Evolutionary conservation across 192 early-diverging fungal species (phyloP).

Genomic region (Rhizoclosmatium sp.): DNA sequence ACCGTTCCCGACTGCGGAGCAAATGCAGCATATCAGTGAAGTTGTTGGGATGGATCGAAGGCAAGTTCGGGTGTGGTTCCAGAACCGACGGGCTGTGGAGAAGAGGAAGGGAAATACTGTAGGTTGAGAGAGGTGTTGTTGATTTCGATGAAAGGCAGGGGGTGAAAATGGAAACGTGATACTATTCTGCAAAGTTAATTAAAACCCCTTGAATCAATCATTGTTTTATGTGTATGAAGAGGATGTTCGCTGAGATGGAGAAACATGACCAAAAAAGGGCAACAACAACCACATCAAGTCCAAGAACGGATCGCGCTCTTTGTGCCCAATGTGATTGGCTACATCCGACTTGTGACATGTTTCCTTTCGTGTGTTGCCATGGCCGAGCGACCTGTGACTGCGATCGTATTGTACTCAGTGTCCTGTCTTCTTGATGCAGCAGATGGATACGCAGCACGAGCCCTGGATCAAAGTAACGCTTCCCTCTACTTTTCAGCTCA

Average conservation of each 20-base stretch:
- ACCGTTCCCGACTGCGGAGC: slow-evolving; percentile 27
- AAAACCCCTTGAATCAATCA: background rate
- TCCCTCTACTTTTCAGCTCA: background rate
- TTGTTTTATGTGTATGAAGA: too few relatives aligned
- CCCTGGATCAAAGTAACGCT: slow-evolving; percentile 83
- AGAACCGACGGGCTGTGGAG: slow-evolving; percentile 28
- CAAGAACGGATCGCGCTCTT: slow-evolving; percentile 54
- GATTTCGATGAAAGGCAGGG: background rate
- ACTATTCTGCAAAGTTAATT: background rate
- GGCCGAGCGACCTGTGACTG: slow-evolving; percentile 68
- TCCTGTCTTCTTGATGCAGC: slow-evolving; percentile 94
- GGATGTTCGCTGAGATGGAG: background rate
- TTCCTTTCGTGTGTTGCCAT: slow-evolving; percentile 79
- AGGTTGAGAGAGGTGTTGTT: background rate
- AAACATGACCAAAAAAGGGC: background rate
- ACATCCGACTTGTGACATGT: slow-evolving; percentile 83
- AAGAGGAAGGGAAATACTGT: slow-evolving; percentile 16
- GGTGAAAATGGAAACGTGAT: background rate
- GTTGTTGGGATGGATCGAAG: slow-evolving; percentile 28
- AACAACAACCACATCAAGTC: background rate
- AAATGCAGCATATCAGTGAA: slow-evolving; percentile 19
- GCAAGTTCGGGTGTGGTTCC: slow-evolving; percentile 35
- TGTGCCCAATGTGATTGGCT: slow-evolving; percentile 87
- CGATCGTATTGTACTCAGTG: slow-evolving; percentile 81
- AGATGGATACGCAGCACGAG: slow-evolving; percentile 94